Conservation (phyloP, 2,329 filamentous ascomycete species). For the Mollisia scopiformis region DNA sequence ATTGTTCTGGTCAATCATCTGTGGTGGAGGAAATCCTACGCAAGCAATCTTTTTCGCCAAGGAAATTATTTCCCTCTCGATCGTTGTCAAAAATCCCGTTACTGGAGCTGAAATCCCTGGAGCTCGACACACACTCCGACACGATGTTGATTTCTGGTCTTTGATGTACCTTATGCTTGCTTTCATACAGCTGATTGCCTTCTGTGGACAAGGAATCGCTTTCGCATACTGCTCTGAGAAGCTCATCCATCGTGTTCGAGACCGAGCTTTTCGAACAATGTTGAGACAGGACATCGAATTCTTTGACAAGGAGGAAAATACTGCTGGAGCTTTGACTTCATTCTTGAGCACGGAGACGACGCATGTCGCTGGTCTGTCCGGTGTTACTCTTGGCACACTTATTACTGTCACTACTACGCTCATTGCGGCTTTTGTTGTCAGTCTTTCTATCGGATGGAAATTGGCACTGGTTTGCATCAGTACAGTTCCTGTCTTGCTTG, state of each 20-base stretch:
- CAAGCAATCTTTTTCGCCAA: conserved; percentile 87
- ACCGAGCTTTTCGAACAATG: conserved; percentile 82
- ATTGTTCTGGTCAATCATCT: conserved; percentile 73
- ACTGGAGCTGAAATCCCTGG: conserved; percentile 46
- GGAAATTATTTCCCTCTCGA: conserved; percentile 72
- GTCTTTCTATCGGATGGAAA: conserved; percentile 84
- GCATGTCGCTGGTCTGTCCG: conserved; percentile 84
- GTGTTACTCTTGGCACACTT: conserved; percentile 84
- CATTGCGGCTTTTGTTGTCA: conserved; percentile 69
- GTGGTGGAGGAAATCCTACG: conserved; percentile 78
- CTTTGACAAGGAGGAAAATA: conserved; percentile 90
- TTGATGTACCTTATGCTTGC: conserved; percentile 88
- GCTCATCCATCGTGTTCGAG: conserved; percentile 80
- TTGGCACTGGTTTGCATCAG: conserved; percentile 81
- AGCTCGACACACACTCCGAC: conserved; percentile 50
- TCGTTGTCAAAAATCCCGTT: conserved; percentile 41
- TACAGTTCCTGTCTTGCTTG: conserved; percentile 76
- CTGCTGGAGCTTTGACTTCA: conserved; percentile 83
- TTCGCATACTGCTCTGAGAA: conserved; percentile 89
- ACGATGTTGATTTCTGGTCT: conserved; percentile 82
- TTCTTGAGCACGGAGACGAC: conserved; percentile 91
- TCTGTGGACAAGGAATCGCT: conserved; percentile 67
- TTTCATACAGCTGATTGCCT: conserved; percentile 71
- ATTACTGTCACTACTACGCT: conserved; percentile 81
- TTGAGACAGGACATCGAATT: conserved; percentile 91